Evolutionary conservation across 2,329 filamentous ascomycete genomes (phyloP).

Genomic region (Salinomyces thailandicus): DNA sequence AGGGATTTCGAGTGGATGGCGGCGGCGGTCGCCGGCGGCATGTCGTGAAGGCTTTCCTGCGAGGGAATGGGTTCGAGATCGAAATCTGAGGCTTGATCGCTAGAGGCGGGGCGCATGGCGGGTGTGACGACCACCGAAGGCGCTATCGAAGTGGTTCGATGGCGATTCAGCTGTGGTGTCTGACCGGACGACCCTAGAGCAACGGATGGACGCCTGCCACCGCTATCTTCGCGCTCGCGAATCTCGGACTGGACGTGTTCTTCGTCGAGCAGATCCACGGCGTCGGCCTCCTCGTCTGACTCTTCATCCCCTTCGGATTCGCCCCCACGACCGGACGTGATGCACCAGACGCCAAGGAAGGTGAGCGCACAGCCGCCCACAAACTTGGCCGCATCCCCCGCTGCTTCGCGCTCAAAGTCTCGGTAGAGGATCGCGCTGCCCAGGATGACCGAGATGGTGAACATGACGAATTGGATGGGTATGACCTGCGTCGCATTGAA

Average conservation of each 20-base stretch:
- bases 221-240: conserved; percentile 13
- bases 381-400: conserved; percentile 69
- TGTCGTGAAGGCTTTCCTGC: conserved; percentile 2
- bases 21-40: conserved; percentile 17
- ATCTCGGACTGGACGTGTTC: conserved; percentile 23
- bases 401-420: conserved; percentile 78
- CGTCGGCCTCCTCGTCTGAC: conserved; percentile 27
- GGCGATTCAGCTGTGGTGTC: conserved; percentile 8
- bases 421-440: conserved; percentile 89
- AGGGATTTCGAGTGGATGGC: conserved; percentile 22
- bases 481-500: conserved; percentile 98
- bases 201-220: conserved; percentile 8
- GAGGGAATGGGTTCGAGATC: conserved; percentile 6
- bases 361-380: conserved; percentile 82
- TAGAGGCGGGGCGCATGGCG: conserved; percentile 1
- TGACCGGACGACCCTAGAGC: conserved; percentile 8
- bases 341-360: conserved; percentile 93
- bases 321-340: conserved; percentile 67
- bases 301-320: conserved; percentile 50
- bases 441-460: conserved; percentile 89
- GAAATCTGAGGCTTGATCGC: conserved; percentile 2
- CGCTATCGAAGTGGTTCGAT: conserved; percentile 10
- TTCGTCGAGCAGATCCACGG: conserved; percentile 32
- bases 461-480: conserved; percentile 92
- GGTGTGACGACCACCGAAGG: conserved; percentile 17